phyloP scores from a whole-genome alignment of 768 basidiomycete species.

The Pluteus cervinus region DNA sequence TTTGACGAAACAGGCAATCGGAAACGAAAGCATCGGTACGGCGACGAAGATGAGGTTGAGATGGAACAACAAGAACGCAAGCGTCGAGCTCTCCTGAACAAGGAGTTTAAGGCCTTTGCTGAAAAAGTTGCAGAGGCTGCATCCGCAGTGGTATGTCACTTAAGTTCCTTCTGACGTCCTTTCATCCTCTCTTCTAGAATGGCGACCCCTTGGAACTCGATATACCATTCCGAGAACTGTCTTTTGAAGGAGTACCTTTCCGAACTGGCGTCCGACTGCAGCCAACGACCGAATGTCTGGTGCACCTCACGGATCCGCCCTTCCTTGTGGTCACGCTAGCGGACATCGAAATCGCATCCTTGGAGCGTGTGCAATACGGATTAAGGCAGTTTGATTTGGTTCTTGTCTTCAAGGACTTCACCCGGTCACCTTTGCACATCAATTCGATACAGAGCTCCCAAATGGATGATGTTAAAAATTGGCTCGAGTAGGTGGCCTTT shows the following conservation, averaged over 20 bases:
- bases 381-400: slow-evolving; percentile 97
- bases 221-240: slow-evolving; percentile 94
- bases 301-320: slow-evolving; percentile 91
- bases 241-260: slow-evolving; percentile 96
- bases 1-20: slow-evolving; percentile 99
- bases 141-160: slow-evolving; percentile 56
- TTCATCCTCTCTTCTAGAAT: slow-evolving; percentile 24
- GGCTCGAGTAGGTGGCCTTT: slow-evolving; percentile 77
- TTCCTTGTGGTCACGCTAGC: slow-evolving; percentile 92
- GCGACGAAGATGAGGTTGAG: slow-evolving; percentile 98
- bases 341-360: slow-evolving; percentile 94
- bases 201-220: slow-evolving; percentile 90
- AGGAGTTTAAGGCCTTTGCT: slow-evolving; percentile 89
- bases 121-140: slow-evolving; percentile 88
- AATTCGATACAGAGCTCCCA: slow-evolving; percentile 90
- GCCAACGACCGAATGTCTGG: slow-evolving; percentile 94
- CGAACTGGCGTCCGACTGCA: slow-evolving; percentile 91
- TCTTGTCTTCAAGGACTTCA: slow-evolving; percentile 96
- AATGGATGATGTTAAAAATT: slow-evolving; percentile 97
- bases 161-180: neutral
- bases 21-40: slow-evolving; percentile 94
- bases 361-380: slow-evolving; percentile 95
- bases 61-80: slow-evolving; percentile 97
- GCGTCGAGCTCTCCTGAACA: slow-evolving; percentile 83
- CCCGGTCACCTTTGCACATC: slow-evolving; percentile 87